Percentiles rank a stretch among this genome's conserved stretches.
phyloP scores from a whole-genome alignment of 2,329 filamentous ascomycete genomes.

The Rosellinia necatrix region DNA sequence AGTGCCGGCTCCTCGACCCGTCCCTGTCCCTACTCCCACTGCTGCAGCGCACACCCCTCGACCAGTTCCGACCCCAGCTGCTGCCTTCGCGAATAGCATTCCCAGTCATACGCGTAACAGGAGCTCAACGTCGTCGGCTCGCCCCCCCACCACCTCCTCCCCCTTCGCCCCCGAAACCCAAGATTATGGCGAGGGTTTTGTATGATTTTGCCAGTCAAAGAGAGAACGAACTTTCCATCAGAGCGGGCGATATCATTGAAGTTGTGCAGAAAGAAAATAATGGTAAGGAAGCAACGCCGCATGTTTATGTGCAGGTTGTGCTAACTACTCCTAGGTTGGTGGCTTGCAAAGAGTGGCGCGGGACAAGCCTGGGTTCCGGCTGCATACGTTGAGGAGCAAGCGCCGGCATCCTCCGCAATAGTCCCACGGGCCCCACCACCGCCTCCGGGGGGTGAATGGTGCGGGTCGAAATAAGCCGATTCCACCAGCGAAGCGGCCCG shows the following conservation, averaged over 20 bases:
- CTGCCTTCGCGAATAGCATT: constrained; percentile 39
- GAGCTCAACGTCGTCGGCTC: constrained; percentile 55
- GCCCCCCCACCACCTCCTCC: constrained; percentile 69
- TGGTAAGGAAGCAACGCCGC: constrained; percentile 61
- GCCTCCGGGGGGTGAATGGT: constrained; percentile 56
- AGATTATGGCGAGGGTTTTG: constrained; percentile 83
- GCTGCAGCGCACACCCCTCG: constrained; percentile 32
- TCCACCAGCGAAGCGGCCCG: constrained; percentile 81
- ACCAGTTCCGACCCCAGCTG: constrained; percentile 33
- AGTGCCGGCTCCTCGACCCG: constrained; percentile 29
- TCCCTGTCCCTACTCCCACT: constrained; percentile 34
- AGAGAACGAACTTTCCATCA: constrained; percentile 82
- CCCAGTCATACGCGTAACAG: constrained; percentile 60
- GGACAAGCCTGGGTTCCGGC: constrained; percentile 94
- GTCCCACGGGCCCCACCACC: constrained; percentile 69
- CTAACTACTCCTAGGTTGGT: constrained; percentile 75
- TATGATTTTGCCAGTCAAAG: constrained; percentile 90
- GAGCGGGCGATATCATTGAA: constrained; percentile 79
- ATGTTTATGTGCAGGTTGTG: not conserved
- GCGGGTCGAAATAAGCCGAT: constrained; percentile 65
- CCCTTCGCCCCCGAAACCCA: constrained; percentile 67
- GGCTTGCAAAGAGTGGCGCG: constrained; percentile 76
- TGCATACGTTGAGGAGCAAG: constrained; percentile 88
- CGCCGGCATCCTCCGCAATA: constrained; percentile 64
- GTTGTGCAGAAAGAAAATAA: constrained; percentile 95